Base-by-base conservation (phyloP, 2,329 filamentous ascomycete species). In the Lecanicillium sp. region DNA sequence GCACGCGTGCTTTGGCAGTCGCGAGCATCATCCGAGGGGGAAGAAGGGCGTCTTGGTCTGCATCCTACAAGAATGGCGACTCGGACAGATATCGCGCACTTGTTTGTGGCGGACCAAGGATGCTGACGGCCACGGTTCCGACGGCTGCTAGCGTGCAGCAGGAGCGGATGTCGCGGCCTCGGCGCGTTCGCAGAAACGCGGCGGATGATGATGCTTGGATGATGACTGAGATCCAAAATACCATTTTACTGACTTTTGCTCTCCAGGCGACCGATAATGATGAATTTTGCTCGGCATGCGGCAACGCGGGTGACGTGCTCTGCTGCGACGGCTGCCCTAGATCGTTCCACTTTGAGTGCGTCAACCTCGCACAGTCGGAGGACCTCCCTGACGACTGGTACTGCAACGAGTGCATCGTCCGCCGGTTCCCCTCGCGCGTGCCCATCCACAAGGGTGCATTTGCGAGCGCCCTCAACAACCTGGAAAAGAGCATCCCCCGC, bases 261-360 rank as follows among this genome's bases (percentile, higher is more conserved):
- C 41, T 46, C 17, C 50, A 69, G 66, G 56, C 55, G 26, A 62
- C 64, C 56, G 85, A 95, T 53, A 95, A 95, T 65, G 88, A 93
- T 64, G 91, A 97, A 65, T 85, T 86, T 61, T 98, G 91, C 71
- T 84, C 84, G 52, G 82, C 89, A 38, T 98, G 93, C 69, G 81
- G 84, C 60, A 86, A 86, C 54, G 86, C 81, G 56, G 91, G 91
- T 49, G 82, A 89, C 57, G 78, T 98, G 54, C 77, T 97, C 55
- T 96, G 90, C 69, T 98, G 93, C 67, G 93, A 97, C 69, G 87
- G 86, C 53, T 98, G 93, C 69, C 80, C 84, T 52, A 82, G 88
- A 56, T 88, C 90, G 5, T 96, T 94, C 67, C 93, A 97, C 67
- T 89, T 93, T 63, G 77, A 80, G 51, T 97, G 93, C 64, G 81